These are phyloP conservation scores for Anthracocystis setariae DNA, from an alignment of 1,284 basidiomycete genomes.

Conservation along the genomic window DNA sequence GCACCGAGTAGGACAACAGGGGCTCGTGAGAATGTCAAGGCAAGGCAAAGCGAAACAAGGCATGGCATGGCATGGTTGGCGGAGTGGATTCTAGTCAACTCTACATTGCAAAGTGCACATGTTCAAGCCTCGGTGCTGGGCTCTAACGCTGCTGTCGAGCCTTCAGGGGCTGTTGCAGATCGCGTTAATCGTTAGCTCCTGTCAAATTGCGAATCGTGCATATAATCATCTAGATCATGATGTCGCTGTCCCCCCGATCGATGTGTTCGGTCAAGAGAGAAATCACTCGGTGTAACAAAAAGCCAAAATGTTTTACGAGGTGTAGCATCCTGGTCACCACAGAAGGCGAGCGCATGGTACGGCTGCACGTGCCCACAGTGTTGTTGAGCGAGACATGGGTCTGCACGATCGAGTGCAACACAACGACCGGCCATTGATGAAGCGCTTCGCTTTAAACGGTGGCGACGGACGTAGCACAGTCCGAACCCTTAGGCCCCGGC, in stretches of 20 bases:
- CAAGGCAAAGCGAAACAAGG: not conserved
- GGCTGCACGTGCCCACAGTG: too few relatives aligned
- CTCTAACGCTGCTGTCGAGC: not conserved
- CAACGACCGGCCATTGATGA: not conserved
- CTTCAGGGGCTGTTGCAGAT: constrained; percentile 19
- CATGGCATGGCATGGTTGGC: not conserved
- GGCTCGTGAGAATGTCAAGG: constrained; percentile 15
- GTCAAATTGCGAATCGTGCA: constrained; percentile 24
- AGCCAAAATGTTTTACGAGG: too few relatives aligned
- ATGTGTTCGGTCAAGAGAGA: too few relatives aligned
- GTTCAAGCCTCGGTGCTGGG: not conserved
- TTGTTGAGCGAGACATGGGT: not conserved
- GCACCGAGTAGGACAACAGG: constrained; percentile 5
- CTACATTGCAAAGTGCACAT: not conserved
- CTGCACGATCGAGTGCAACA: not conserved
- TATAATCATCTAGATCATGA: constrained; percentile 40
- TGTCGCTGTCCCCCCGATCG: too few relatives aligned
- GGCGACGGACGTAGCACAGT: not conserved
- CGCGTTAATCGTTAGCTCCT: constrained; percentile 4
- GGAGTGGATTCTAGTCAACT: constrained; percentile 20
- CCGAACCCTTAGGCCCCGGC: constrained; percentile 18
- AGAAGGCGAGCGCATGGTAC: too few relatives aligned
- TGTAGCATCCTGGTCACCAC: too few relatives aligned
- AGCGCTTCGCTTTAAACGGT: constrained; percentile 4
- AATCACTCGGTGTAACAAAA: constrained; percentile 4